Evolutionary conservation across 83 land plant genomes (phyloP), one percentile per base, ranked within the genome.

Genomic region (Isoetes engelmannii): DNA sequence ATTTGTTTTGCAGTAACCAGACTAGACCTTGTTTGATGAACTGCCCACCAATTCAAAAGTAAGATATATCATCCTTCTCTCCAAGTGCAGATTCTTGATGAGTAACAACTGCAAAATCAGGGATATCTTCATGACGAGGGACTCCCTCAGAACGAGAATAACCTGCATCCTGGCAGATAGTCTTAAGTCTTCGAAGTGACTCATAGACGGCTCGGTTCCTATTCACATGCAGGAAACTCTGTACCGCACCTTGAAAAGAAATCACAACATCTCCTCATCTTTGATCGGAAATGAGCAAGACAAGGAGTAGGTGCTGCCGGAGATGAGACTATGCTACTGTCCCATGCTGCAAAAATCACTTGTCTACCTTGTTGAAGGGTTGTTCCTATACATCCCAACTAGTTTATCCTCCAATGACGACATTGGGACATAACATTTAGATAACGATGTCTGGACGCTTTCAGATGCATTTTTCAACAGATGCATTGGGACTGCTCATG

Each of bases 11-110:
- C 50, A 92, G 45, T 6, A 95, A 67, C 99, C 97, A 95, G 45
- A 80, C 71, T 60, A 95, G 67, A 44, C 99, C 90, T 73, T 95
- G 97, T 44, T 85, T 94, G 28, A 91, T 91, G 13, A 92, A 80
- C 72, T 95, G 94, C 10, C 99, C 97, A 62, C 99, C 99, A 49
- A 78, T 84, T 92, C 92, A 91, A 66, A 95, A 95, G 4, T 89
- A 87, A 20, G 84, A 73, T 44, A 88, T 88, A 21, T 59, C 63
- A 74, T 88, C 82, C 48, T 68, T 68, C 5, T 57, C 12, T 57
- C 81, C 84, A 50, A 70, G 80, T 18, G 74, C 63, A 45, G 67
- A 78, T 4, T 84, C 47, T 28, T 51, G 74, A 5, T 83, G 69
- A 57, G 69, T 83, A 47, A 95, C 97, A 63, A 87, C 84, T 41